Evolutionary conservation across 352 stramenopile species (phyloP), one percentile per base, ranked within the genome.

Genomic region (Globisporangium nagaii): DNA sequence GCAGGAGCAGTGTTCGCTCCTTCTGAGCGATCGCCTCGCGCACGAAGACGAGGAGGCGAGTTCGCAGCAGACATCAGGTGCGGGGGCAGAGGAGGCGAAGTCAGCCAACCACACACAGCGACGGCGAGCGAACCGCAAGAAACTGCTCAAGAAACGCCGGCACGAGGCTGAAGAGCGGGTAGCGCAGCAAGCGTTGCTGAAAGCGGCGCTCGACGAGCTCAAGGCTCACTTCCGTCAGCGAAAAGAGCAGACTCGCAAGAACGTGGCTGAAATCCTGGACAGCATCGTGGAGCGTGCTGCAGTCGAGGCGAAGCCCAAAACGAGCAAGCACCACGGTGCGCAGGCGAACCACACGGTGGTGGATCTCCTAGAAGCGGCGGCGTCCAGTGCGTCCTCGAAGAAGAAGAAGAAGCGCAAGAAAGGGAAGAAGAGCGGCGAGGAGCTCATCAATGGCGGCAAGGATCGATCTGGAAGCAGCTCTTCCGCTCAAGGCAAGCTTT

Each of bases 1-100:
- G 13, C 84, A 94, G 60, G 81, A 75, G 7, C 68, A 86, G 27
- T 91, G 79, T 30, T 84, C 81, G 2, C 40, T 73, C n/a, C 51
- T 91, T 11, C 54, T 94, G n/a, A 75, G 62, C 17, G 76, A 88
- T 30, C 75, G 65, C 25, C 28, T 91, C 15, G 63, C 64, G 5
- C 68, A 61, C 17, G 72, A 86, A 60, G 66, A 77, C 15, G 69
- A 72, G 27, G 15, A 34, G n/a, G 34, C n/a, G 37, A 43, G 30
- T 40, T 37, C 8, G 12, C n/a, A 65, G 2, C 39, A 35, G 3
- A 45, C 10, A 19, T 20, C 47, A 10, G 34, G 31, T 2, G 49
- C 60, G 12, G 20, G 13, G 5, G 53, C 41, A 9, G 3, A 40
- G 8, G 43, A 52, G 11, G 9, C 24, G 9, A 68, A 57, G 56